These are phyloP conservation scores for Lentinula aciculospora DNA, from an alignment of 768 basidiomycete genomes.

Conservation along the genomic window DNA sequence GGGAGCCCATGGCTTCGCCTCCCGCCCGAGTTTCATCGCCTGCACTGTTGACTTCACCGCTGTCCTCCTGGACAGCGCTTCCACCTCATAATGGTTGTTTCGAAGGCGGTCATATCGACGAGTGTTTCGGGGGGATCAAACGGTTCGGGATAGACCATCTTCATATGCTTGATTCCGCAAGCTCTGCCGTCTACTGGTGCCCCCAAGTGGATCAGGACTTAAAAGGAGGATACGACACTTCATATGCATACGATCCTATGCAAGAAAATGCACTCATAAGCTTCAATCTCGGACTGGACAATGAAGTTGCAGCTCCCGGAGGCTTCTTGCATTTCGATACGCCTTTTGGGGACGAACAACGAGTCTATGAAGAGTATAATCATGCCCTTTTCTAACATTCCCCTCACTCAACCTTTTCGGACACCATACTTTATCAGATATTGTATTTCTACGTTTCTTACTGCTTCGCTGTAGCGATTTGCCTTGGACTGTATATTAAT, in stretches of 20 bases:
- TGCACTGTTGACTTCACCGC: background rate
- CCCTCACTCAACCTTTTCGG: background rate
- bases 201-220: background rate
- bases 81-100: background rate
- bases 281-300: background rate
- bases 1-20: background rate
- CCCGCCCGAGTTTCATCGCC: background rate
- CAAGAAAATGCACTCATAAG: background rate
- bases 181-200: background rate
- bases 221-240: background rate
- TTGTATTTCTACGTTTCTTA: background rate
- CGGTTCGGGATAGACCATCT: background rate
- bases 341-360: background rate
- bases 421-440: background rate
- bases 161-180: background rate
- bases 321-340: background rate
- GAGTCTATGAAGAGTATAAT: background rate
- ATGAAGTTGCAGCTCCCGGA: background rate
- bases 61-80: background rate
- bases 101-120: background rate
- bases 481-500: background rate
- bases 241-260: background rate
- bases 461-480: background rate
- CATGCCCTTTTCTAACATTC: background rate
- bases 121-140: background rate